A percentile compares a stretch with the other conserved stretches of the same genome.
These are phyloP conservation scores for Avena sativa DNA, from an alignment of 176 grass and related monocot genomes.

Conservation along the genomic window DNA sequence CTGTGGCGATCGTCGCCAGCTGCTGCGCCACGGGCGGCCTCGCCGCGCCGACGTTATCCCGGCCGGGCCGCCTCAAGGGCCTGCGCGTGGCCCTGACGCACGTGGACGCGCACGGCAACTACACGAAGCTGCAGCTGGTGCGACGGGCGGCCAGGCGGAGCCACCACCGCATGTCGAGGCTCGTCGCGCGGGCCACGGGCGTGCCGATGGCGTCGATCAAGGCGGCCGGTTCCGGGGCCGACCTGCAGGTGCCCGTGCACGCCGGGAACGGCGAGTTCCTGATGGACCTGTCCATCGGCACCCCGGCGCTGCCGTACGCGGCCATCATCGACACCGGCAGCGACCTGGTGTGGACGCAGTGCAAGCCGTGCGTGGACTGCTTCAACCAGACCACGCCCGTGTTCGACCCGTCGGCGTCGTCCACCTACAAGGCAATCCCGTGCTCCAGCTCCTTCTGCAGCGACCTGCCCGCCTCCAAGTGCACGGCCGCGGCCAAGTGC, in stretches of 20 bases:
- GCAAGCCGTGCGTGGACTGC: constrained; percentile 70
- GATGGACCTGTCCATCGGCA: constrained; percentile 77
- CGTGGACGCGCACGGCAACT: constrained; percentile 74
- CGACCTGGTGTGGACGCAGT: constrained; percentile 89
- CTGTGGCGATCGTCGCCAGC: constrained; percentile 10
- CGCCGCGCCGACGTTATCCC: constrained; percentile 1
- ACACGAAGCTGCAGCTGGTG: constrained; percentile 64
- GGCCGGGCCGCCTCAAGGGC: constrained; percentile 14
- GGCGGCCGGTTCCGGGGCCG: not conserved
- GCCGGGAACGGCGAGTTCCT: constrained; percentile 67
- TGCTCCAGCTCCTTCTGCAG: constrained; percentile 55
- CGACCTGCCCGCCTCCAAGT: constrained; percentile 57
- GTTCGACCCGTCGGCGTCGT: constrained; percentile 73
- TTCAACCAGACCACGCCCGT: constrained; percentile 58
- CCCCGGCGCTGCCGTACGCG: constrained; percentile 53
- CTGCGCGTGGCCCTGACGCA: constrained; percentile 68
- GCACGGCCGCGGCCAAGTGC: constrained; percentile 42
- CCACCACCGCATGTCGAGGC: constrained; percentile 62
- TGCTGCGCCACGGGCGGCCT: constrained; percentile 22
- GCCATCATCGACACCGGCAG: constrained; percentile 87
- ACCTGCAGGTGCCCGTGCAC: constrained; percentile 55
- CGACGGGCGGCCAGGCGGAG: constrained; percentile 69
- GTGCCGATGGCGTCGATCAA: constrained; percentile 31
- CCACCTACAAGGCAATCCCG: constrained; percentile 60
- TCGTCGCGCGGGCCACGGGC: constrained; percentile 53